A percentile compares a stretch with the other conserved stretches of the same genome.
Conservation (phyloP, 2,329 filamentous ascomycete species). For the Didymella segeticola region DNA sequence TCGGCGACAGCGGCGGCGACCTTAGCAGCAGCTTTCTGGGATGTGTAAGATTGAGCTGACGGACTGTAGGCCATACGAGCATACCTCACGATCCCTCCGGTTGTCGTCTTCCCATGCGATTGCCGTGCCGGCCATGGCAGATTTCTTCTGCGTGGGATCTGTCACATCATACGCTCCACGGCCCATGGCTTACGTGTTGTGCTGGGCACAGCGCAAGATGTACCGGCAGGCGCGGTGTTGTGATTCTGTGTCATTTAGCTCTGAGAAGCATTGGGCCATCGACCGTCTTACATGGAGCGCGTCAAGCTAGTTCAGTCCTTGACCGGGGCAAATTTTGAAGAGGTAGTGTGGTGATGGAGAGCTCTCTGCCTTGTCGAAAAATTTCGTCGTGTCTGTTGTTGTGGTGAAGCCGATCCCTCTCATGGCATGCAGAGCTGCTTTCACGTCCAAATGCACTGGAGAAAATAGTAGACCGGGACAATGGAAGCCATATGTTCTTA, state of each 20-base stretch:
- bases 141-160: not conserved
- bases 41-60: not conserved
- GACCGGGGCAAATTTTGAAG: too few relatives aligned
- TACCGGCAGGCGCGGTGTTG: too few relatives aligned
- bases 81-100: constrained; percentile 10
- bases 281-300: too few relatives aligned
- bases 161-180: constrained; percentile 31
- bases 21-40: not conserved
- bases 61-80: not conserved
- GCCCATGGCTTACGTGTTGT: too few relatives aligned
- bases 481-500: too few relatives aligned
- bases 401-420: not conserved
- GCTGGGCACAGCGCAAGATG: too few relatives aligned
- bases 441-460: not conserved
- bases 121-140: constrained; percentile 6
- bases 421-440: not conserved
- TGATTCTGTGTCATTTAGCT: too few relatives aligned
- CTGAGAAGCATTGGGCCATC: not conserved
- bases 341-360: not conserved
- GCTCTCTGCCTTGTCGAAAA: not conserved
- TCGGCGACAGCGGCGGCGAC: not conserved
- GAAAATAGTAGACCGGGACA: too few relatives aligned
- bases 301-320: too few relatives aligned
- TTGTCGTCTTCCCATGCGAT: constrained; percentile 2
- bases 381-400: not conserved